phyloP scores from a whole-genome alignment of 208 protist species.

The Acanthamoeba divionensis region DNA sequence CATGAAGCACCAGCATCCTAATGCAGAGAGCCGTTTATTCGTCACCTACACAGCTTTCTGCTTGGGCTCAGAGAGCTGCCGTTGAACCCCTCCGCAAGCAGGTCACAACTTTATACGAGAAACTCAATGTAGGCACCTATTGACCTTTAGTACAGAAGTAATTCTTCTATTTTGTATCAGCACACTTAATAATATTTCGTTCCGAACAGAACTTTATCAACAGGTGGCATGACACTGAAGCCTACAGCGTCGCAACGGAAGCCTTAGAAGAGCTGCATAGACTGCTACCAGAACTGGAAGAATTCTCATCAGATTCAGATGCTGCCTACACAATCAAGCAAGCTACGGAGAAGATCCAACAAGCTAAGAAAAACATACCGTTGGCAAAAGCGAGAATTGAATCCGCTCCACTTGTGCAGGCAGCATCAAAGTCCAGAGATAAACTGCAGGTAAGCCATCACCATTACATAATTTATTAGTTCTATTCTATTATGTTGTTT shows the following conservation, averaged over 20 bases:
- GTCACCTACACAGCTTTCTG: neutral
- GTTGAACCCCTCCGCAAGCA: neutral
- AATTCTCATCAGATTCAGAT: neutral
- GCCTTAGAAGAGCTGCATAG: neutral
- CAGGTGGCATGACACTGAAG: neutral
- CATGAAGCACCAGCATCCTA: neutral
- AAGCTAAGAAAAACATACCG: no score
- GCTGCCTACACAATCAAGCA: no score
- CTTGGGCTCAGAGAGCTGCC: neutral
- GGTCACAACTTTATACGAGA: neutral
- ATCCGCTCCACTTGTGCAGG: no score
- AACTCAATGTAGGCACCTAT: neutral
- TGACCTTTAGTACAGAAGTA: no score
- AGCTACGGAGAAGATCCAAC: no score
- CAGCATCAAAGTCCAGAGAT: no score
- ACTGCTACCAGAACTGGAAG: neutral
- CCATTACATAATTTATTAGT: no score
- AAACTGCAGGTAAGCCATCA: no score
- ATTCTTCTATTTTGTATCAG: no score
- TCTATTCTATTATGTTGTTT: no score
- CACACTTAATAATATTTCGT: no score
- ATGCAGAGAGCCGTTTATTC: neutral
- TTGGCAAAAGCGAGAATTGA: no score
- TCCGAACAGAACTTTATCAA: constrained; percentile 32
- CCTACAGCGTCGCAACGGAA: constrained; percentile 1